Conservation (phyloP, 345 rosid species). For the Eutrema heterophyllum region DNA sequence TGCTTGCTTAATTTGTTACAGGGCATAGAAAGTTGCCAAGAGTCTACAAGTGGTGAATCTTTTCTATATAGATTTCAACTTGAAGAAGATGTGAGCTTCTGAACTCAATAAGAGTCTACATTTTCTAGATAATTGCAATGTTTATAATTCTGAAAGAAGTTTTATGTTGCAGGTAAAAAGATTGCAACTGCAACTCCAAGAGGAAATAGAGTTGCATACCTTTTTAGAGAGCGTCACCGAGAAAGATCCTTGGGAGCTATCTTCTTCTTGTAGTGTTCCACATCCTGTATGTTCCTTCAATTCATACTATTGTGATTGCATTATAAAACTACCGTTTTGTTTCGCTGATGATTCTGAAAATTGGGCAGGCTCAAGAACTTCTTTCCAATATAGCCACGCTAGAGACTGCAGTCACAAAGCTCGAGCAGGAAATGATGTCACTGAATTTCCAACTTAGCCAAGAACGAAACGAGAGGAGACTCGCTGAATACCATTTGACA, state of each 20-base stretch:
- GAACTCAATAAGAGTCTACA: neutral
- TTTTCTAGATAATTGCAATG: neutral
- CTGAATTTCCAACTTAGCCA: constrained; percentile 91
- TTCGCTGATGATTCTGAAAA: constrained; percentile 19
- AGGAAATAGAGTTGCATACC: constrained; percentile 62
- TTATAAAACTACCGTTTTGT: neutral
- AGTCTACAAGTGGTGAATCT: constrained; percentile 34
- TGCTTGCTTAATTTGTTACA: constrained; percentile 28
- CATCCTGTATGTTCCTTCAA: constrained; percentile 41
- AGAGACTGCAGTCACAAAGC: constrained; percentile 66
- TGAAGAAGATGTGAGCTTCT: constrained; percentile 69
- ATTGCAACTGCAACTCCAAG: constrained; percentile 62
- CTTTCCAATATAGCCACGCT: constrained; percentile 56
- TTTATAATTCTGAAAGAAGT: constrained; percentile 3
- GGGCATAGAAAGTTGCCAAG: constrained; percentile 39
- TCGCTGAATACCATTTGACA: constrained; percentile 69
- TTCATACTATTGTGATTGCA: constrained; percentile 1
- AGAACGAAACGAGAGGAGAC: constrained; percentile 82
- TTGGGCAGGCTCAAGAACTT: constrained; percentile 66
- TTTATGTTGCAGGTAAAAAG: constrained; percentile 52
- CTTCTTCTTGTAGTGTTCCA: constrained; percentile 47
- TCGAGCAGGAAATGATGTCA: constrained; percentile 75
- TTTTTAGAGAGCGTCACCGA: constrained; percentile 50
- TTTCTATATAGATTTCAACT: constrained; percentile 66
- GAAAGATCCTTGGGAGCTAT: constrained; percentile 48